phyloP scores from a whole-genome alignment of 1,139 yeast genomes.

The Nakaseomyces glabratus region DNA sequence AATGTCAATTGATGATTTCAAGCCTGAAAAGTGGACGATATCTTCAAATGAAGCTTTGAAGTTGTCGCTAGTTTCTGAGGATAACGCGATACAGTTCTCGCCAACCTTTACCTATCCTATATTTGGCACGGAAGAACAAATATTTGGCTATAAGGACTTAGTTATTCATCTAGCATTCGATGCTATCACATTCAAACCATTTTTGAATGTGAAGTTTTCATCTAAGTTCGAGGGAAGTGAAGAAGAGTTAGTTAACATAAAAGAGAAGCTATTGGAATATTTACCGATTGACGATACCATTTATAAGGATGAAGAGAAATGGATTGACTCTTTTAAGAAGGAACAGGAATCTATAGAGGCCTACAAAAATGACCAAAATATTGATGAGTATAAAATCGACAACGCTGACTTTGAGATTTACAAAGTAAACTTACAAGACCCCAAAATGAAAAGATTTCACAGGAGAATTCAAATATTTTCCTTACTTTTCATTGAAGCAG shows the following conservation, averaged over 20 bases:
- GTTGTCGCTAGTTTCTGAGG: constrained; percentile 44
- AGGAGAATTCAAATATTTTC: constrained; percentile 70
- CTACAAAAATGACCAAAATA: constrained; percentile 14
- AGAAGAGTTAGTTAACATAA: constrained; percentile 40
- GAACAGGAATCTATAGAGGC: constrained; percentile 35
- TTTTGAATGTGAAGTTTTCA: constrained; percentile 47
- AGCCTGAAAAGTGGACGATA: constrained; percentile 57
- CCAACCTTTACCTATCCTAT: constrained; percentile 88
- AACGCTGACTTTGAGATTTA: constrained; percentile 34
- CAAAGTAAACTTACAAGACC: constrained; percentile 26
- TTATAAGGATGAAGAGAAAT: constrained; percentile 51
- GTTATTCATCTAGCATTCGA: constrained; percentile 48
- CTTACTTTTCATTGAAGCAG: constrained; percentile 85
- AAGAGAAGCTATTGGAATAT: constrained; percentile 42
- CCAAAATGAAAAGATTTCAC: constrained; percentile 41
- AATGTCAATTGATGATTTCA: constrained; percentile 23
- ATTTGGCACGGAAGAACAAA: constrained; percentile 82
- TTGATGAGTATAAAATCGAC: constrained; percentile 28
- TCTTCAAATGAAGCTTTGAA: constrained; percentile 59
- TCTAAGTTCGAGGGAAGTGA: constrained; percentile 38
- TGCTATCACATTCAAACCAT: constrained; percentile 45
- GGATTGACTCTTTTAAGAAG: constrained; percentile 49
- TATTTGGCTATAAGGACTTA: constrained; percentile 74
- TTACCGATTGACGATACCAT: constrained; percentile 52
- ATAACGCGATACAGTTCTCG: constrained; percentile 46